A percentile compares a stretch with the other conserved stretches of the same genome.
Conservation (phyloP, 345 rosid genomes). For the Schrenkiella parvula region DNA sequence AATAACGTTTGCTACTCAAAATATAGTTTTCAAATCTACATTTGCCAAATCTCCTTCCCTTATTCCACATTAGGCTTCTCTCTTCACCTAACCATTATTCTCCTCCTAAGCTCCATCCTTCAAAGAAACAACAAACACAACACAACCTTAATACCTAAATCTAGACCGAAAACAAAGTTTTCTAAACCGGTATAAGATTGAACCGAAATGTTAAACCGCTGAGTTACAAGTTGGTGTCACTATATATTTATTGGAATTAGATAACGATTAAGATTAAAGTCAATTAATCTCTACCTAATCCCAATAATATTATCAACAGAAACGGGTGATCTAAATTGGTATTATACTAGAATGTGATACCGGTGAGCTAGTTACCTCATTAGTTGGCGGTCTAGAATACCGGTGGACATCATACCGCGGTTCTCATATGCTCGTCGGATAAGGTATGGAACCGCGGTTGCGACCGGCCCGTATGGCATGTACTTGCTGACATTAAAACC, state of each 20-base stretch:
- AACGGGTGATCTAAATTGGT: neutral
- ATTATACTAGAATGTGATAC: too few species aligned
- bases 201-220: neutral
- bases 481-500: slow-evolving; percentile 91
- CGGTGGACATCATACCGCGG: slow-evolving; percentile 64
- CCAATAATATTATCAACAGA: neutral
- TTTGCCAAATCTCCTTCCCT: slow-evolving; percentile 1
- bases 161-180: neutral
- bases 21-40: neutral
- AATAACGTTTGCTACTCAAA: neutral
- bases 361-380: slow-evolving; percentile 41
- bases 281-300: too few species aligned
- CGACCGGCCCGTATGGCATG: slow-evolving; percentile 75
- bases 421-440: slow-evolving; percentile 91
- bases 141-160: neutral
- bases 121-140: slow-evolving; percentile 5
- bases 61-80: too few species aligned
- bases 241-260: too few species aligned
- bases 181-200: neutral
- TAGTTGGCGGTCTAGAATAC: slow-evolving; percentile 63
- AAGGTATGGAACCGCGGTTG: slow-evolving; percentile 67
- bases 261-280: too few species aligned
- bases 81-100: too few species aligned
- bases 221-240: neutral
- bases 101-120: slow-evolving; percentile 73